These are phyloP conservation scores for Salpingoeca rosetta DNA, from an alignment of 78 protist genomes.

Conservation along the genomic window DNA sequence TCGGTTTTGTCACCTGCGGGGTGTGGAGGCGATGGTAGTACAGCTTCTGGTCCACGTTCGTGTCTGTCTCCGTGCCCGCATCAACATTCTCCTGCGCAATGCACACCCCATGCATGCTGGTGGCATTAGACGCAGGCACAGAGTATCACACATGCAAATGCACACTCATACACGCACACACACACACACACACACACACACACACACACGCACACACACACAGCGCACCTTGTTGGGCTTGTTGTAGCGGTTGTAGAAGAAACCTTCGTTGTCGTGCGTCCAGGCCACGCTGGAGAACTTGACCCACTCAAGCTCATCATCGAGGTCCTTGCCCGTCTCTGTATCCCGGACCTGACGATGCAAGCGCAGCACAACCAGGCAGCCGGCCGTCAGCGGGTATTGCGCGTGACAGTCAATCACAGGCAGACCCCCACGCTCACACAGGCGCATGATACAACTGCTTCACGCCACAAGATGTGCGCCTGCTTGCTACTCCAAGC, in stretches of 20 bases:
- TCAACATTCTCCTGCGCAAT: neutral
- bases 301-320: constrained; percentile 61
- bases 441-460: constrained; percentile 29
- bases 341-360: neutral
- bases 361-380: too few species aligned
- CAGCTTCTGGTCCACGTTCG: constrained; percentile 14
- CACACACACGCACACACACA: neutral
- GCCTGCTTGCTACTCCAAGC: neutral
- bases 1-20: too few species aligned
- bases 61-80: constrained; percentile 41
- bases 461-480: constrained; percentile 26
- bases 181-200: neutral
- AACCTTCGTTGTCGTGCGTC: constrained; percentile 59
- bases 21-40: constrained; percentile 67
- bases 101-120: neutral
- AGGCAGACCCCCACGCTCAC: constrained; percentile 75
- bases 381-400: too few species aligned
- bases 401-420: constrained; percentile 23
- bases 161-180: neutral
- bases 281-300: constrained; percentile 59
- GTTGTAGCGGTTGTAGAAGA: constrained; percentile 46
- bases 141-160: neutral
- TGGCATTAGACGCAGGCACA: neutral
- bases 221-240: too few species aligned
- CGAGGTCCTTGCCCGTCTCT: constrained; percentile 12